Percentiles rank a stretch among this genome's conserved stretches.
Evolutionary conservation across 1,284 basidiomycete genomes (phyloP).

Genomic region (Xerocomus nothofagi): DNA sequence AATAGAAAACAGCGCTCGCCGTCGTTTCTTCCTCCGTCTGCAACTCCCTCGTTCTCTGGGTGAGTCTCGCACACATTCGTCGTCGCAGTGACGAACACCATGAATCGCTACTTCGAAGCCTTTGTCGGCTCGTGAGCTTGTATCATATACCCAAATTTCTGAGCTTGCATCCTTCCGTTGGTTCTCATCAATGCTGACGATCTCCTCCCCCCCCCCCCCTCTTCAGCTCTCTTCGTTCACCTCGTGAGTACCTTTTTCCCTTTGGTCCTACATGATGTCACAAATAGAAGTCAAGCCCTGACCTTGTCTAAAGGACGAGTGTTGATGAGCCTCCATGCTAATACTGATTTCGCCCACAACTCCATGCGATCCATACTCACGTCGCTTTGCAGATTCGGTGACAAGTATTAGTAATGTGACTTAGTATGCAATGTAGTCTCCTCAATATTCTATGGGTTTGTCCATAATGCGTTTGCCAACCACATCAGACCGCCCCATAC

Average conservation of each 20-base stretch:
- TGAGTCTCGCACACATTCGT: constrained; percentile 17
- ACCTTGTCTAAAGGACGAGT: constrained; percentile 67
- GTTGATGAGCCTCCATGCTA: constrained; percentile 82
- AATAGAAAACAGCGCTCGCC: constrained; percentile 24
- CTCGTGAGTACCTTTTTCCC: constrained; percentile 41
- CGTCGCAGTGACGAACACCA: constrained; percentile 57
- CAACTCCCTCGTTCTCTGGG: constrained; percentile 13
- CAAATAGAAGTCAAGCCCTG: constrained; percentile 88
- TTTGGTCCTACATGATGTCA: constrained; percentile 51
- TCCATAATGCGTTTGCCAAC: constrained; percentile 58
- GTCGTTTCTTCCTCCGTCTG: constrained; percentile 42
- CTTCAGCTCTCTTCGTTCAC: background rate
- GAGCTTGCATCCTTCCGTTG: constrained; percentile 41
- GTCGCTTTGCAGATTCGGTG: constrained; percentile 11
- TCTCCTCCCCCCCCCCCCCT: background rate
- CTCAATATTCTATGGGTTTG: constrained; percentile 32
- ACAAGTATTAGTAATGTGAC: background rate
- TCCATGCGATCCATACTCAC: constrained; percentile 10
- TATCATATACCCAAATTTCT: constrained; percentile 86
- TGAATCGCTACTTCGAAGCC: constrained; percentile 85
- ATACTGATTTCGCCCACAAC: constrained; percentile 52
- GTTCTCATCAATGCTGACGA: constrained; percentile 12
- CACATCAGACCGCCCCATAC: constrained; percentile 48
- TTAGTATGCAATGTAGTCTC: constrained; percentile 1
- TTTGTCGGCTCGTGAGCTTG: constrained; percentile 59